Percentiles rank a stretch among this genome's conserved stretches.
These are phyloP conservation scores for Eimeria falciformis DNA, from an alignment of 169 alveolate species.

Conservation along the genomic window DNA sequence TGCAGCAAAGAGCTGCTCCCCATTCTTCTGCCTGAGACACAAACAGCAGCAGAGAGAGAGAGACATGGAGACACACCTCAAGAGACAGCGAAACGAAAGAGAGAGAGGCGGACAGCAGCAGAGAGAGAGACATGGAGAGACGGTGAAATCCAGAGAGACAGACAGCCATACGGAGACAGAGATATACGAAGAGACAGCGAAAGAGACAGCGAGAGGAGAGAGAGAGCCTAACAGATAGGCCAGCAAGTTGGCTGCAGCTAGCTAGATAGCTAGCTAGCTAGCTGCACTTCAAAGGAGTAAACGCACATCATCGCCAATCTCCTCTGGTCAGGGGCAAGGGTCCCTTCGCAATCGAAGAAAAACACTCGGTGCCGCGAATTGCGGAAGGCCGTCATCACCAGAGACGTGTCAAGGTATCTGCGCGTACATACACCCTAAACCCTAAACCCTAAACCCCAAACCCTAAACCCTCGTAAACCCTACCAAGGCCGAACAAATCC, in stretches of 20 bases:
- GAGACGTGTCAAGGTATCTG: conserved; percentile 60
- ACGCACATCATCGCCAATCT: conserved; percentile 63
- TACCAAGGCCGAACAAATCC: too few species aligned
- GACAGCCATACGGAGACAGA: not conserved
- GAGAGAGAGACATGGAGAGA: too few species aligned
- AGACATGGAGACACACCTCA: not conserved
- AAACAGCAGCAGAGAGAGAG: not conserved
- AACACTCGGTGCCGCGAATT: conserved; percentile 79
- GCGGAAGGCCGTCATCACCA: conserved; percentile 77
- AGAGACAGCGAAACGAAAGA: too few species aligned
- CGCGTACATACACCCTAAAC: not conserved
- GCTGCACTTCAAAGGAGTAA: not conserved
- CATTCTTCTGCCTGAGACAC: conserved; percentile 26
- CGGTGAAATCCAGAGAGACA: not conserved
- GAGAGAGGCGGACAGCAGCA: too few species aligned
- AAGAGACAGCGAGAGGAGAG: not conserved
- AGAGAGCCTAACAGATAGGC: not conserved
- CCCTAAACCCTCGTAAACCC: not conserved
- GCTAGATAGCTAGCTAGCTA: not conserved
- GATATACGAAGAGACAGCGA: not conserved
- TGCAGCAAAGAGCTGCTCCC: conserved; percentile 54
- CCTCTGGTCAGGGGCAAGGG: conserved; percentile 82
- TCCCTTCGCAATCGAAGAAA: conserved; percentile 85
- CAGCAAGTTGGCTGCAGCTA: not conserved
- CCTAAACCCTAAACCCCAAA: conserved; percentile 21